Percentiles rank a stretch among this genome's conserved stretches.
These are phyloP conservation scores for Asterochloris sp. DNA, from an alignment of 139 green algal species.

Conservation along the genomic window DNA sequence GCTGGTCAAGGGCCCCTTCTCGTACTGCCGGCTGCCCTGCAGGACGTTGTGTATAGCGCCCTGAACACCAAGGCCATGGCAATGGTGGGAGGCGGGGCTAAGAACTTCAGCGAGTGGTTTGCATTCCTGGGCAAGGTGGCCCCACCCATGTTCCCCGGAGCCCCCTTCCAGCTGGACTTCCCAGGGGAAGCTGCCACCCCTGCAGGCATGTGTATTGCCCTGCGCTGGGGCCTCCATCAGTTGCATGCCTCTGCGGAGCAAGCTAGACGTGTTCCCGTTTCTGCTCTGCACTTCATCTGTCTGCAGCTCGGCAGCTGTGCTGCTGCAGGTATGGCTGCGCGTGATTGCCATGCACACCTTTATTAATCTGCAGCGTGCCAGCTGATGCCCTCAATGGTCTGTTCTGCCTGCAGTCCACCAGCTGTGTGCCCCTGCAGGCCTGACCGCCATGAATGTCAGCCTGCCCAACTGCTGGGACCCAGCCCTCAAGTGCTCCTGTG, in stretches of 20 bases:
- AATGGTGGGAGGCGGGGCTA: constrained; percentile 79
- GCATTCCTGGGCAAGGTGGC: constrained; percentile 86
- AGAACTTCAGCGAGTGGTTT: constrained; percentile 68
- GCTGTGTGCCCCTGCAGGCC: constrained; percentile 20
- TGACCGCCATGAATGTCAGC: constrained; percentile 43
- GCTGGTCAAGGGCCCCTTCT: neutral
- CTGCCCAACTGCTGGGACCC: constrained; percentile 63
- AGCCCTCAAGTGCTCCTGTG: constrained; percentile 79
- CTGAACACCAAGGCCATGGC: constrained; percentile 78
- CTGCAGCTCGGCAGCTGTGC: too few species aligned
- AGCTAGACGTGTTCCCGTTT: too few species aligned
- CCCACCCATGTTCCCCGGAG: constrained; percentile 45
- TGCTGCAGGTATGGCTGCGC: too few species aligned
- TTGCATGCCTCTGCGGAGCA: too few species aligned
- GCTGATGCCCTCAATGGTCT: too few species aligned
- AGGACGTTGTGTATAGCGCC: constrained; percentile 38
- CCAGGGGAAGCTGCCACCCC: constrained; percentile 32
- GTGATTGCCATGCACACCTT: too few species aligned
- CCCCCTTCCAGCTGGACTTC: constrained; percentile 77
- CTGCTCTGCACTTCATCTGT: too few species aligned
- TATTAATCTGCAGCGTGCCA: too few species aligned
- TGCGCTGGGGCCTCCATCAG: too few species aligned
- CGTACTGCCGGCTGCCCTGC: neutral
- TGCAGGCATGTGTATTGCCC: constrained; percentile 32
- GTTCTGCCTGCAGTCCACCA: too few species aligned